phyloP scores from a whole-genome alignment of 305 asterid species.

The Fraxinus greggii region DNA sequence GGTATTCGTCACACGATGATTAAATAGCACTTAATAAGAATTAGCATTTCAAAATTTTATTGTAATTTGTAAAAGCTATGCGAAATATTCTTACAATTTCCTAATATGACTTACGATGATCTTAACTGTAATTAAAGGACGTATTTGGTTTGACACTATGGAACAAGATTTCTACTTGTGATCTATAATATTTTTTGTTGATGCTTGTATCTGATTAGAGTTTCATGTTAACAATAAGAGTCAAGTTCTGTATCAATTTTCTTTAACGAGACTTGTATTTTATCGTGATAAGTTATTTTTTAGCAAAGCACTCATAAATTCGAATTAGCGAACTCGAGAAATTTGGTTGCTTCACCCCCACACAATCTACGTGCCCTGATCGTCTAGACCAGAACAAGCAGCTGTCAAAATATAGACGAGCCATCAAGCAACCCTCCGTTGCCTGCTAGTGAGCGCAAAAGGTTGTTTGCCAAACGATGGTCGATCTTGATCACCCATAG shows the following conservation, averaged over 20 bases:
- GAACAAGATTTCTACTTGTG: background rate
- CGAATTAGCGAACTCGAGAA: background rate
- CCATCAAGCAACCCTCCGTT: background rate
- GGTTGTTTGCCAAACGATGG: background rate
- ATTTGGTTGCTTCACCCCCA: background rate
- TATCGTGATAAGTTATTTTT: background rate
- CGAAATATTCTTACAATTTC: background rate
- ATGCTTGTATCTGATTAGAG: background rate
- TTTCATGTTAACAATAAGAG: background rate
- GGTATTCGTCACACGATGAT: background rate
- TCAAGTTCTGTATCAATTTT: background rate
- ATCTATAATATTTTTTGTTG: background rate
- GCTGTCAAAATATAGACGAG: background rate
- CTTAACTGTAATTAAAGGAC: background rate
- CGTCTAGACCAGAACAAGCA: background rate
- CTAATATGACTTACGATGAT: background rate
- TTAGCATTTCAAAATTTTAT: background rate
- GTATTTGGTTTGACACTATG: background rate
- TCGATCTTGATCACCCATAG: background rate
- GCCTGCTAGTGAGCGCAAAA: background rate
- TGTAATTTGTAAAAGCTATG: background rate
- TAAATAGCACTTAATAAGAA: background rate
- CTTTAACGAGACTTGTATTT: background rate
- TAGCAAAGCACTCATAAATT: background rate
- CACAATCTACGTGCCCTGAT: background rate